These are phyloP conservation scores for Plantago major DNA, from an alignment of 257 asterid species.

Conservation along the genomic window DNA sequence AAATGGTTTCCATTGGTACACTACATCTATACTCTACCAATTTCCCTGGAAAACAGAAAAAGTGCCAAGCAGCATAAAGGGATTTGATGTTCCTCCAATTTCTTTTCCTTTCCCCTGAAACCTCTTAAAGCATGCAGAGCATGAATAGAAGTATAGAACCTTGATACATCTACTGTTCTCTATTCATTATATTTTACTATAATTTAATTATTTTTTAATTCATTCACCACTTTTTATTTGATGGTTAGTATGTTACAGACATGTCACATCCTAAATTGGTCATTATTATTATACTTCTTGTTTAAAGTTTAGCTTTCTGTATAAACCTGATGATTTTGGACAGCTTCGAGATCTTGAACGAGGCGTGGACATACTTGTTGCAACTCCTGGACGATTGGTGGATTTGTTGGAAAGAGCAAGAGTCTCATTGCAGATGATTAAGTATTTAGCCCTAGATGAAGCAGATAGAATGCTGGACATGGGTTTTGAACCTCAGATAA, in stretches of 20 bases:
- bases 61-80: too few species aligned
- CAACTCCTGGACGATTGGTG: slow-evolving; percentile 92
- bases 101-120: too few species aligned
- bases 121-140: too few species aligned
- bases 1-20: too few species aligned
- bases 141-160: too few species aligned
- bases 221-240: background rate
- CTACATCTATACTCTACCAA: too few species aligned
- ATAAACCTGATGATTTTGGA: slow-evolving; percentile 9
- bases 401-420: slow-evolving; percentile 96
- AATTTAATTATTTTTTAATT: background rate
- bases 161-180: slow-evolving; percentile 4
- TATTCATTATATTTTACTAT: background rate
- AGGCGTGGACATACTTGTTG: slow-evolving; percentile 94
- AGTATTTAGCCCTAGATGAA: slow-evolving; percentile 87
- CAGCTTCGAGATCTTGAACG: slow-evolving; percentile 95
- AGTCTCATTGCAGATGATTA: slow-evolving; percentile 78
- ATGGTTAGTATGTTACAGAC: background rate
- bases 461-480: slow-evolving; percentile 98
- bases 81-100: too few species aligned
- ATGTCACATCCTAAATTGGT: slow-evolving; percentile 5
- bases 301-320: slow-evolving; percentile 1
- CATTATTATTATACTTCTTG: background rate
- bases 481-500: slow-evolving; percentile 98
- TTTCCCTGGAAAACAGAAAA: too few species aligned